Evolutionary conservation across 306 rosid species (phyloP).

Genomic region (Senna tora): DNA sequence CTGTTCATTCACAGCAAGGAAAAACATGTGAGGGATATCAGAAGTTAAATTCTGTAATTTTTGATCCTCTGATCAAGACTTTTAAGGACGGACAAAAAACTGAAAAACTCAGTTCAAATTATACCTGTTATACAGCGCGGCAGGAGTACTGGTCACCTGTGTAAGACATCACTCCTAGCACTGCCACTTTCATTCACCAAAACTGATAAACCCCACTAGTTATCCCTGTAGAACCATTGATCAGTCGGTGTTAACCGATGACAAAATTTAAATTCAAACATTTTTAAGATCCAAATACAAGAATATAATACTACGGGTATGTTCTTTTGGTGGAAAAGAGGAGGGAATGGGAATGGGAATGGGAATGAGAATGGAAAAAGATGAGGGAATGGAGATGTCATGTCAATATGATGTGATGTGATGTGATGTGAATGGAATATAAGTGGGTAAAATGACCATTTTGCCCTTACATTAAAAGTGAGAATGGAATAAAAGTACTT

Average conservation of each 20-base stretch:
- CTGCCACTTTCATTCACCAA: neutral
- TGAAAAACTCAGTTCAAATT: neutral
- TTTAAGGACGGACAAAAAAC: too few species aligned
- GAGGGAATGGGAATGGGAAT: too few species aligned
- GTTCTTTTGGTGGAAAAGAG: too few species aligned
- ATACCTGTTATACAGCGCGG: neutral
- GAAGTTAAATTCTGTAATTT: neutral
- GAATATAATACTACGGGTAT: neutral
- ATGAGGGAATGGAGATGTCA: too few species aligned
- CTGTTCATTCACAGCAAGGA: neutral
- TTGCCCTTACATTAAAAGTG: too few species aligned
- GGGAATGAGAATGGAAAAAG: too few species aligned
- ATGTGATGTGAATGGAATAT: too few species aligned
- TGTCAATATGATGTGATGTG: too few species aligned
- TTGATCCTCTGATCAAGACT: neutral
- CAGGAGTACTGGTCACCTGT: neutral
- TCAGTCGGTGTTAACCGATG: neutral
- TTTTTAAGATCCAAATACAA: neutral
- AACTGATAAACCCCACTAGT: neutral
- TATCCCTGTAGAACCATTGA: neutral
- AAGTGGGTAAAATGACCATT: too few species aligned
- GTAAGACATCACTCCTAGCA: neutral
- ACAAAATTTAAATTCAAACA: neutral
- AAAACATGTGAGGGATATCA: neutral
- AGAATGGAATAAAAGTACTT: too few species aligned